Conservation (phyloP, 805 yeast genomes). For the Cyberlindnera subsufficiens region DNA sequence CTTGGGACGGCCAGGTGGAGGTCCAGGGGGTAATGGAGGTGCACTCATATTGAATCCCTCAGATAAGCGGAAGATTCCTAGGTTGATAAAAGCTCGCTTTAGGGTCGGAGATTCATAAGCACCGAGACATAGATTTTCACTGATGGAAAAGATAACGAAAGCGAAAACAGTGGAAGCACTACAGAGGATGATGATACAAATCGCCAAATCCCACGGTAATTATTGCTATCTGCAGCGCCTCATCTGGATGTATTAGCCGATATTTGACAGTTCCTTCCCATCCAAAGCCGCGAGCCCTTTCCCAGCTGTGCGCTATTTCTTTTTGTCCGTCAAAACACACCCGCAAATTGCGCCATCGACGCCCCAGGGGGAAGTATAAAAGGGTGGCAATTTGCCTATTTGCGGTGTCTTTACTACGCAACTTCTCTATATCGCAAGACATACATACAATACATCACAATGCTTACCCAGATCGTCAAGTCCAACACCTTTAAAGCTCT, state of each 20-base stretch:
- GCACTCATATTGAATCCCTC: not conserved
- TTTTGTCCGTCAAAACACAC: not conserved
- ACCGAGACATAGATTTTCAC: not conserved
- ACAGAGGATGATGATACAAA: no score
- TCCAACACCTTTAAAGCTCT: conserved; percentile 11
- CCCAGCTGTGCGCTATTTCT: not conserved
- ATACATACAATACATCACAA: conserved; percentile 4
- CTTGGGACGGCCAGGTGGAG: not conserved
- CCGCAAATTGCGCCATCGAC: not conserved
- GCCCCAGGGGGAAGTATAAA: not conserved
- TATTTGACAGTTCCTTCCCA: no score
- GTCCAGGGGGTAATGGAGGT: conserved; percentile 1
- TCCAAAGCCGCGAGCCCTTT: no score
- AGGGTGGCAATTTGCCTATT: no score
- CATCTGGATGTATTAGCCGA: no score
- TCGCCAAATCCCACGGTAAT: no score
- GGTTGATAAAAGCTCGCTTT: no score
- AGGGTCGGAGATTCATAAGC: no score
- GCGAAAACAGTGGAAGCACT: no score
- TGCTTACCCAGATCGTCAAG: conserved; percentile 15
- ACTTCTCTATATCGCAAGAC: not conserved
- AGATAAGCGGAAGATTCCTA: no score
- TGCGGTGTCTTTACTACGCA: no score
- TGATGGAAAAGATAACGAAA: not conserved
- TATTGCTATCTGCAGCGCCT: no score